Base-by-base conservation (phyloP, 1,284 basidiomycete species). In the Boletus smithii region DNA sequence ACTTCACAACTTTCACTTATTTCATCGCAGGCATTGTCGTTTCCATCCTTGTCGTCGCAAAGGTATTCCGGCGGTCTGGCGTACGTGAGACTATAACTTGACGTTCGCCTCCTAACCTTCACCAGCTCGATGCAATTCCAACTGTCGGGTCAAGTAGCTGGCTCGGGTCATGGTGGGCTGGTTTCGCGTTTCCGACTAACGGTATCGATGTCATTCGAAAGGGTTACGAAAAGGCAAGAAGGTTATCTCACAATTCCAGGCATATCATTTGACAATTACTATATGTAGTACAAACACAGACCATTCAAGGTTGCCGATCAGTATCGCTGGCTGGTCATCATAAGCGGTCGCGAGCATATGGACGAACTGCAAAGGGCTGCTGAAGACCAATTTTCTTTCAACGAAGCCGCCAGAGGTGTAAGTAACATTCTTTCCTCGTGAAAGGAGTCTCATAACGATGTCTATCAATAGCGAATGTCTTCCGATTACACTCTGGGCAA, bases 271-370 rank as follows among this genome's bases (percentile, higher is more conserved):
- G 9, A 26, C n/a, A 3, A 13, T 23, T 4, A 11, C 9, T 26
- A n/a, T n/a, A n/a, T 27, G 11, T 10, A 74, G 73, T 66, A 70
- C 50, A 67, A 63, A 6, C 60, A 61, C 10, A 51, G 46, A 0
- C 53, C 63, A 4, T 78, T 76, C 65, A 76, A 75, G 51, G 49
- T 79, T 9, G 59, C 75, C 0, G 56, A 64, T 1, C 46, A 66
- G 4, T 58, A 62, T 26, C 55, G 58, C 22, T 79, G 75, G 76
- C 43, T 69, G 0, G 65, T 79, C n/a, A 38, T 77, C 23, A 49
- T 75, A 2, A 69, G 58, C 35, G 68, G 65, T 9, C 61, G 56
- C 0, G 57, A 68, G 23, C 54, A 69, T 20, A 56, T 74, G 9
- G 69, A 76, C 3, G 75, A 80, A 31, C 23, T 79, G 6, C 58